phyloP scores from a whole-genome alignment of 108 stramenopile species.

The Nitzschia sp. region DNA sequence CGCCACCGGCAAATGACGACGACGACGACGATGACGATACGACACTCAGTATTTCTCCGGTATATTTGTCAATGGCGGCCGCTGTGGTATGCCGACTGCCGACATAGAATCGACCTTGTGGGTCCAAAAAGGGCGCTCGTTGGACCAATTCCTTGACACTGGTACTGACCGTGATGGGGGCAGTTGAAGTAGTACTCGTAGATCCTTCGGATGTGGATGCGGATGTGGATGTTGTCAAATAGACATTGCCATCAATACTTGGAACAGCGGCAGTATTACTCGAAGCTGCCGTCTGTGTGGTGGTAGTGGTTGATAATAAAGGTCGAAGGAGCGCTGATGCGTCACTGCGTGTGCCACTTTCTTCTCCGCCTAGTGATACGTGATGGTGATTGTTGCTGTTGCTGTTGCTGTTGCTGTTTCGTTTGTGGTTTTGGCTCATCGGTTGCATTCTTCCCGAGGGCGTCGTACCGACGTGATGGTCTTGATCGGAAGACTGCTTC shows the following conservation, averaged over 20 bases:
- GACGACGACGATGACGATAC: conserved; percentile 22
- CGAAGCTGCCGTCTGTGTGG: conserved; percentile 33
- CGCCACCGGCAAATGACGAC: too few relatives aligned
- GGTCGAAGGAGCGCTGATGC: conserved; percentile 51
- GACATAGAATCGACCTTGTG: conserved; percentile 69
- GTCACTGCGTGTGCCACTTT: neutral
- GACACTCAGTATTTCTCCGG: conserved; percentile 74
- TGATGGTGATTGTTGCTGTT: neutral
- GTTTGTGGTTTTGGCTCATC: too few relatives aligned
- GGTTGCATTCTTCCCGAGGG: neutral
- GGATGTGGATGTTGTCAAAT: conserved; percentile 37
- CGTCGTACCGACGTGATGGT: neutral
- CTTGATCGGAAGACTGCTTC: conserved; percentile 32
- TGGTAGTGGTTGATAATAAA: conserved; percentile 70
- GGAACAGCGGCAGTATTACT: conserved; percentile 62
- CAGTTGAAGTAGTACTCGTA: neutral
- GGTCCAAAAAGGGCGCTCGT: conserved; percentile 80
- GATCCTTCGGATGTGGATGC: conserved; percentile 39
- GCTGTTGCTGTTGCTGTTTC: neutral
- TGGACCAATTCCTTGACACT: conserved; percentile 70
- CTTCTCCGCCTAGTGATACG: neutral
- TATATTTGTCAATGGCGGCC: conserved; percentile 64
- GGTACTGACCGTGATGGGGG: conserved; percentile 41
- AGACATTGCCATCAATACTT: conserved; percentile 73
- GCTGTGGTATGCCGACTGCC: conserved; percentile 65